phyloP scores from a whole-genome alignment of 2,329 filamentous ascomycete genomes.

The Alternaria burnsii region DNA sequence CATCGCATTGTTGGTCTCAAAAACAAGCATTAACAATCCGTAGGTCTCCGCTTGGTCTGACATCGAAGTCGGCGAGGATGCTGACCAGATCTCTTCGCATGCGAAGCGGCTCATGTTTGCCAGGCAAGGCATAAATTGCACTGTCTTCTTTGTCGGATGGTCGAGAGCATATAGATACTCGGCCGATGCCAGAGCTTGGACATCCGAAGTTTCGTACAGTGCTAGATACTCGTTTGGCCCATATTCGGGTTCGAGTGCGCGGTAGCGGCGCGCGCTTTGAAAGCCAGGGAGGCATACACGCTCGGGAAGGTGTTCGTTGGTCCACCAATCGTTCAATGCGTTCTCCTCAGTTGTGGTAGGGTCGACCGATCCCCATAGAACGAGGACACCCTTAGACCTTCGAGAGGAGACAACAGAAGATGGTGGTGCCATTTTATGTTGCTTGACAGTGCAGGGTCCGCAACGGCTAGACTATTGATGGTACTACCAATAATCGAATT shows the following conservation, averaged over 20 bases:
- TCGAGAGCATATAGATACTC: constrained; percentile 20
- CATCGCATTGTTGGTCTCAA: neutral
- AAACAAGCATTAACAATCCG: constrained; percentile 5
- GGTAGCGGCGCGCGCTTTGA: constrained; percentile 22
- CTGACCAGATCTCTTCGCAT: constrained; percentile 8
- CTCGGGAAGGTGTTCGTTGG: constrained; percentile 29
- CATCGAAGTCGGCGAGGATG: neutral
- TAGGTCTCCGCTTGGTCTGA: neutral
- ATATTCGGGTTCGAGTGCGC: neutral
- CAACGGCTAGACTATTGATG: neutral
- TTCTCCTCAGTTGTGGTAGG: constrained; percentile 6
- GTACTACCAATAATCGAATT: neutral
- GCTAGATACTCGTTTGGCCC: constrained; percentile 17
- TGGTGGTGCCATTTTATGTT: constrained; percentile 2
- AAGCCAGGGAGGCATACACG: constrained; percentile 25
- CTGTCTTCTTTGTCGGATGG: constrained; percentile 19
- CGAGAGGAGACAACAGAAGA: neutral
- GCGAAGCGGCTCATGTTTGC: constrained; percentile 24
- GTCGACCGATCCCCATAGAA: constrained; percentile 24
- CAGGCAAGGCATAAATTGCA: constrained; percentile 24
- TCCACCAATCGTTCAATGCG: constrained; percentile 30
- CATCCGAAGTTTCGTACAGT: constrained; percentile 15
- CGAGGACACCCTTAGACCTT: neutral
- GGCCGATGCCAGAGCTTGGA: constrained; percentile 13
- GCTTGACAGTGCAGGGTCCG: neutral